Evolutionary conservation across 139 green algal species (phyloP).

Genomic region (Picochlorum sp.): DNA sequence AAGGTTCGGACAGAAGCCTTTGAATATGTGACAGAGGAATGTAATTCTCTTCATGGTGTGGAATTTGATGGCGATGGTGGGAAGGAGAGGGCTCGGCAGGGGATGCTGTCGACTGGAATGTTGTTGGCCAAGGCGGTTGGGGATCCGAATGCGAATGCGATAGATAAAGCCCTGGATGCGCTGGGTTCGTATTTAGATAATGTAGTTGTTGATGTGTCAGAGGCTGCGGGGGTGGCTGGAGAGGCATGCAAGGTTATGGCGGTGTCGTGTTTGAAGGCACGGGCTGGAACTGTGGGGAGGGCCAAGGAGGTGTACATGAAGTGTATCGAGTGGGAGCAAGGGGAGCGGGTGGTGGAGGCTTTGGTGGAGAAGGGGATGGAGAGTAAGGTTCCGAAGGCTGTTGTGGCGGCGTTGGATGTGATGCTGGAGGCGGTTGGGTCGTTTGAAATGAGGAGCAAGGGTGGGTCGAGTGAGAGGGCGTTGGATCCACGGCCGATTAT

Average conservation of each 20-base stretch:
- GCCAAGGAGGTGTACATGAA: conserved; percentile 56
- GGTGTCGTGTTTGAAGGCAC: conserved; percentile 68
- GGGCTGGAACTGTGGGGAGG: conserved; percentile 66
- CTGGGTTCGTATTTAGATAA: conserved; percentile 51
- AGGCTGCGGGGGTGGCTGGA: conserved; percentile 48
- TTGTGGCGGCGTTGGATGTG: conserved; percentile 66
- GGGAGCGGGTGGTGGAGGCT: conserved; percentile 30
- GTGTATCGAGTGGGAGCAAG: conserved; percentile 79
- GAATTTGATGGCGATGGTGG: conserved; percentile 26
- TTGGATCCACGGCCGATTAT: conserved; percentile 77
- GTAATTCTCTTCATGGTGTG: conserved; percentile 12
- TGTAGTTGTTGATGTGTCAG: conserved; percentile 21
- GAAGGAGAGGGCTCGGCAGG: not conserved
- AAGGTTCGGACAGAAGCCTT: conserved; percentile 78
- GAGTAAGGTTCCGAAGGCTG: conserved; percentile 88
- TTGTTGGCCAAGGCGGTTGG: conserved; percentile 72
- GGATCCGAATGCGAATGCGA: conserved; percentile 79
- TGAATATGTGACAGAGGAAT: conserved; percentile 53
- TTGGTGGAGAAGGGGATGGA: conserved; percentile 49
- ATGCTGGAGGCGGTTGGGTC: conserved; percentile 37
- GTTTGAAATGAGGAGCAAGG: conserved; percentile 42
- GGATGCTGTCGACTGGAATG: conserved; percentile 21
- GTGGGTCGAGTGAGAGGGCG: conserved; percentile 26
- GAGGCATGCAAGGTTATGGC: conserved; percentile 50
- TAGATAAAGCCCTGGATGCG: conserved; percentile 86